Conservation (phyloP, 495 filamentous ascomycete genomes). For the Saxophila tyrrhenica region DNA sequence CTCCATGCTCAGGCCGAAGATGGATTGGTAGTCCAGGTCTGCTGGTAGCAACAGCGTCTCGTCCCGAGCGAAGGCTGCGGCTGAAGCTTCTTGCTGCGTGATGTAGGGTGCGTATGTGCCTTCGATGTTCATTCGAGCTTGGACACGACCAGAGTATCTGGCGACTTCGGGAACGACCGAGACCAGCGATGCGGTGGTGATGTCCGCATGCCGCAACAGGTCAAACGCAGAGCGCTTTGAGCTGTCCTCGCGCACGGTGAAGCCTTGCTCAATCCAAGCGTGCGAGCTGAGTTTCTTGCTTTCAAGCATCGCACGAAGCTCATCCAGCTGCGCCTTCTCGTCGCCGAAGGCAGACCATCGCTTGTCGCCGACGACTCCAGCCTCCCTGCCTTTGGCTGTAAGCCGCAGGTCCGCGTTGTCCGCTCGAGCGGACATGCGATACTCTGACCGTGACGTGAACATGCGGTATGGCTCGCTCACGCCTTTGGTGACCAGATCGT, state of each 20-base stretch:
- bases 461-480: slow-evolving; percentile 96
- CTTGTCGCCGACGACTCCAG: slow-evolving; percentile 65
- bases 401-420: slow-evolving; percentile 91
- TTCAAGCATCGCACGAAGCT: slow-evolving; percentile 49
- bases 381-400: slow-evolving; percentile 62
- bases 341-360: slow-evolving; percentile 63
- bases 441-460: slow-evolving; percentile 95
- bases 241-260: slow-evolving; percentile 50
- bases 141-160: slow-evolving; percentile 45
- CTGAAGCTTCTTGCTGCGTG: slow-evolving; percentile 50
- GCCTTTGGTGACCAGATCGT: slow-evolving; percentile 94
- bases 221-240: slow-evolving; percentile 59
- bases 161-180: slow-evolving; percentile 42
- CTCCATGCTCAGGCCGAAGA: slow-evolving; percentile 65
- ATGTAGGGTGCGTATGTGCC: slow-evolving; percentile 78
- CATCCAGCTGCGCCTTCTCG: slow-evolving; percentile 49
- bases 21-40: slow-evolving; percentile 63
- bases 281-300: slow-evolving; percentile 41
- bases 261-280: slow-evolving; percentile 59
- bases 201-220: slow-evolving; percentile 51
- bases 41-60: slow-evolving; percentile 61
- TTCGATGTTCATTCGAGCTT: slow-evolving; percentile 63
- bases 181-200: slow-evolving; percentile 44
- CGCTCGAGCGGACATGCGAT: slow-evolving; percentile 77
- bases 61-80: slow-evolving; percentile 57